phyloP scores from a whole-genome alignment of 345 rosid species.

The Theobroma cacao region DNA sequence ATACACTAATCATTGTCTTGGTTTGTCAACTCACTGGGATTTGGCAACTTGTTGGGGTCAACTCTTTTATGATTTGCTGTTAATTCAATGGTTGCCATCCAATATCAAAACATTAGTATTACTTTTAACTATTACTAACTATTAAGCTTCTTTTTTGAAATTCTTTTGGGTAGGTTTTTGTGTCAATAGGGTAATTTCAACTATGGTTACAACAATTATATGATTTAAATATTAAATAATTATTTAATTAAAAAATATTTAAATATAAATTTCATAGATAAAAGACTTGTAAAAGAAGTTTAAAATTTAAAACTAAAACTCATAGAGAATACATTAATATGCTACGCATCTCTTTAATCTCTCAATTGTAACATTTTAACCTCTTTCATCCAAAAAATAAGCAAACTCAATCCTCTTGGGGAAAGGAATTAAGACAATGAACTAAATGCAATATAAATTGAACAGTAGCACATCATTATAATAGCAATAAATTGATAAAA shows the following conservation, averaged over 20 bases:
- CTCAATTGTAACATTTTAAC: neutral
- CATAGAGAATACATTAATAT: neutral
- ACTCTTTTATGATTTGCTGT: neutral
- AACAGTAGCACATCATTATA: neutral
- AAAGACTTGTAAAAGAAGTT: neutral
- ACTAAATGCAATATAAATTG: neutral
- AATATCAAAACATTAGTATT: neutral
- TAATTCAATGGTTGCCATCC: neutral
- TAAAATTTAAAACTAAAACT: neutral
- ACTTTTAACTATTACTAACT: neutral
- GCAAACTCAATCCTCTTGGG: neutral
- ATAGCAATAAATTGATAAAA: neutral
- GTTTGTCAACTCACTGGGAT: neutral
- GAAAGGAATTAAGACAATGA: neutral
- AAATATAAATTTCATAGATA: neutral
- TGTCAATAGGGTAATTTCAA: neutral
- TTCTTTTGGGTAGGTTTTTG: neutral
- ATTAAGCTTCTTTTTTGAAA: neutral
- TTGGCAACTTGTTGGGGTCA: neutral
- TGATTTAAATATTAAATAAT: no score
- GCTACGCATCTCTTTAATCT: neutral
- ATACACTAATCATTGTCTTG: conserved; percentile 7
- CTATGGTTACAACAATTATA: neutral
- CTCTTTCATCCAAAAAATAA: neutral
- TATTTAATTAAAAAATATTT: no score